Evolutionary conservation across 2,329 filamentous ascomycete genomes (phyloP).

Genomic region (Aspergillus fumigatiaffinis): DNA sequence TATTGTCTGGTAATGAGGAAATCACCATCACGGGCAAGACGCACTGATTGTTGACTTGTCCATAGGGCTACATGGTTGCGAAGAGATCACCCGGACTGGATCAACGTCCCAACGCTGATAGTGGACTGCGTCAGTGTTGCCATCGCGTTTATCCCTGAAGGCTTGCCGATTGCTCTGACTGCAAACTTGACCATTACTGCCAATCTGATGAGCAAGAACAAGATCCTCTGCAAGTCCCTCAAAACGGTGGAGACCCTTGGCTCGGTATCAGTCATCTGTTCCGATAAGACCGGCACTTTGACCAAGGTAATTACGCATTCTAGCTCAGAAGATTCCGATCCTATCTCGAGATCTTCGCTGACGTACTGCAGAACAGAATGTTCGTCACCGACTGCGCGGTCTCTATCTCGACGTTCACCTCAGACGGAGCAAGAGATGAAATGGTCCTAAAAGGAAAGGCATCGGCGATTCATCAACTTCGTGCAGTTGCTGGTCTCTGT

Average conservation of each 20-base stretch:
- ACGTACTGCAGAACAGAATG: conserved; percentile 60
- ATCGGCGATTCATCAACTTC: conserved; percentile 54
- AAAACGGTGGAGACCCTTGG: conserved; percentile 76
- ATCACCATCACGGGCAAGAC: background rate
- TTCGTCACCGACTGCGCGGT: conserved; percentile 65
- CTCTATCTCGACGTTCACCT: conserved; percentile 49
- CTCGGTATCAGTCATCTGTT: conserved; percentile 68
- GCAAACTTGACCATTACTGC: conserved; percentile 71
- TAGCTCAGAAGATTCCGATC: background rate
- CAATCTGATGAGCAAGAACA: conserved; percentile 71
- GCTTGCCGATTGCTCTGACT: conserved; percentile 65
- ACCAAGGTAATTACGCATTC: conserved; percentile 8
- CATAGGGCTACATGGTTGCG: conserved; percentile 66
- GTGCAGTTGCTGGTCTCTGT: conserved; percentile 62
- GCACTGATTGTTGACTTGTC: background rate
- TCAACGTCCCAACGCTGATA: conserved; percentile 67
- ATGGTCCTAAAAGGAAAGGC: conserved; percentile 27
- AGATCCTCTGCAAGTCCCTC: conserved; percentile 73
- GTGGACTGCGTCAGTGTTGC: conserved; percentile 69
- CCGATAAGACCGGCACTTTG: conserved; percentile 66
- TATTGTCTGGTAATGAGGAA: conserved; percentile 54
- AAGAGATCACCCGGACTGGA: conserved; percentile 64
- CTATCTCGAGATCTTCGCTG: background rate
- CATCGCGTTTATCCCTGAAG: conserved; percentile 73
- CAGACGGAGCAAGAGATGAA: conserved; percentile 50